Evolutionary conservation across 108 stramenopile species (phyloP), one percentile per base, ranked within the genome.

Genomic region (Nitzschia putrida): DNA sequence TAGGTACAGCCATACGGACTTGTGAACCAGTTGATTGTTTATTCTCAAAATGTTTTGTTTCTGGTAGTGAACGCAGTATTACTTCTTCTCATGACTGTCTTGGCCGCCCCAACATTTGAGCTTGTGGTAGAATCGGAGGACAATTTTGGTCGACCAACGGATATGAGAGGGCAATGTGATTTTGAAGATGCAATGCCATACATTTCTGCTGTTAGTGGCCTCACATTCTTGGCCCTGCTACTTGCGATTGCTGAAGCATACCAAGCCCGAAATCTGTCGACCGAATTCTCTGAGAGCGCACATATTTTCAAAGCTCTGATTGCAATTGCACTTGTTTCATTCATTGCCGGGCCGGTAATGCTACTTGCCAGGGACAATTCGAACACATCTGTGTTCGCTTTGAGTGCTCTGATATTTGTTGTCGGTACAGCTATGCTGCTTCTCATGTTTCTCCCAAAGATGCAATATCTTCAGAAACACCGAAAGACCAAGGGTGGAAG

Each of bases 281-380:
- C 71, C 40, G 79, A 82, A 44, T 80, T 77, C 53, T 63, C 66
- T 16, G 81, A 82, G 51, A 72, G 73, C 14, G 72, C 77, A 50
- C 66, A 79, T 61, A 76, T 89, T 11, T 56, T 73, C 64, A 57
- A 71, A 57, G 64, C 82, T 55, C 45, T 84, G 63, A 18, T 63
- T 14, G 13, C 52, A 13, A 56, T 71, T 41, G 20, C 42, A 14
- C 1, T 65, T 25, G 41, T 55, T 50, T 57, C 49, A 25, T 45
- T 63, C 14, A 44, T 73, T 20, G 72, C 64, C 39, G 55, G 55
- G 13, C 76, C 76, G 29, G 68, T 77, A 37, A 42, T 77, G 24
- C 20, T 78, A 3, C 38, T 77, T 13, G 61, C 69, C 7, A 42
- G 34, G 8, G 68, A 77, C 26, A 70, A 70, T 57, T 29, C 68